These are phyloP conservation scores for Lodderomyces metapsilosis DNA, from an alignment of 1,139 yeast genomes.

Conservation along the genomic window DNA sequence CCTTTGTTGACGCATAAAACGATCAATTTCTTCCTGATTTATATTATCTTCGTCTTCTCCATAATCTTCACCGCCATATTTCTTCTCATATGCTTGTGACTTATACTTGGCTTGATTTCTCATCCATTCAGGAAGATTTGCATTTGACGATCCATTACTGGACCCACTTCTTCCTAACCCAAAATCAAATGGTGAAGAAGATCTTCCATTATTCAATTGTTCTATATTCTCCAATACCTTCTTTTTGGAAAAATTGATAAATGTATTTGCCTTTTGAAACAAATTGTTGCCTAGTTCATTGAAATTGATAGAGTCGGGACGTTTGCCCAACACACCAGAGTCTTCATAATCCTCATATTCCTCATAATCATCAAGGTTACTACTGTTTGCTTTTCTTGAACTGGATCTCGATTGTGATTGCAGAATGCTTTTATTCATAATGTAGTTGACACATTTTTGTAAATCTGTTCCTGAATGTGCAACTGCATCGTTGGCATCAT, in stretches of 20 bases:
- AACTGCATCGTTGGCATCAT: slow-evolving; percentile 62
- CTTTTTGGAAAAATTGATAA: slow-evolving; percentile 60
- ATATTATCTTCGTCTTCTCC: slow-evolving; percentile 48
- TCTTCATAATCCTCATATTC: slow-evolving; percentile 13
- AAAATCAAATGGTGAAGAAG: slow-evolving; percentile 5
- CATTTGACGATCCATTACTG: not conserved
- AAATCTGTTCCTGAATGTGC: slow-evolving; percentile 56
- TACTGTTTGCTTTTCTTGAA: slow-evolving; percentile 15
- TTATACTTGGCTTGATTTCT: slow-evolving; percentile 52
- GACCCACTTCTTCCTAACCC: slow-evolving; percentile 16
- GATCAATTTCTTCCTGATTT: slow-evolving; percentile 40
- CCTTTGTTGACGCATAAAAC: slow-evolving; percentile 38
- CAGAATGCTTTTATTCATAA: slow-evolving; percentile 46
- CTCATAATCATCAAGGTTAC: not conserved
- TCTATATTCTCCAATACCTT: slow-evolving; percentile 66
- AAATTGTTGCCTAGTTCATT: slow-evolving; percentile 64
- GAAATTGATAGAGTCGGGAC: slow-evolving; percentile 31
- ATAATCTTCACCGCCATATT: slow-evolving; percentile 38
- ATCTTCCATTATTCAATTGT: slow-evolving; percentile 44
- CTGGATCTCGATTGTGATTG: slow-evolving; percentile 1
- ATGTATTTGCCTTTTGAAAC: slow-evolving; percentile 59
- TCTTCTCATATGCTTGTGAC: slow-evolving; percentile 37
- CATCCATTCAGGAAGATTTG: slow-evolving; percentile 80
- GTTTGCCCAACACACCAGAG: slow-evolving; percentile 11
- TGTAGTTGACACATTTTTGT: slow-evolving; percentile 63